These are phyloP conservation scores for Boletales sp. DNA, from an alignment of 768 basidiomycete species.

Conservation along the genomic window DNA sequence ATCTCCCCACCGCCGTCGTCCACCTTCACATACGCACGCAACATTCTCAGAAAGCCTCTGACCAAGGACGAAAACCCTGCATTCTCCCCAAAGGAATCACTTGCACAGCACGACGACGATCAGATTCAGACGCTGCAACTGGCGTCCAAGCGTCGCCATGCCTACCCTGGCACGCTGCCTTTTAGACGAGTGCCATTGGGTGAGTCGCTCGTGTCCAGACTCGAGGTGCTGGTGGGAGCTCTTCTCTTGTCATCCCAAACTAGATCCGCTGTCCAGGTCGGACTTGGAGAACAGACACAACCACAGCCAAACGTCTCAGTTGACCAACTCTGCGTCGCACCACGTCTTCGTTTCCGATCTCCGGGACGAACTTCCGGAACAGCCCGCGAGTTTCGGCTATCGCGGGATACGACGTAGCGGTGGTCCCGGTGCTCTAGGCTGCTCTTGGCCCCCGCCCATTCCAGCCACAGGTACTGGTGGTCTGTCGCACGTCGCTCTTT, in stretches of 20 bases:
- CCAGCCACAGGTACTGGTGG: not conserved
- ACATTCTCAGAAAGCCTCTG: not conserved
- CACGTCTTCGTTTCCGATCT: slow-evolving; percentile 16
- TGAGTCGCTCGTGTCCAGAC: slow-evolving; percentile 14
- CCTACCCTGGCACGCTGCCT: slow-evolving; percentile 3
- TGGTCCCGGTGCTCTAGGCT: slow-evolving; percentile 7
- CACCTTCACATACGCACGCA: slow-evolving; percentile 1
- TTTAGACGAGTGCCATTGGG: slow-evolving; percentile 21
- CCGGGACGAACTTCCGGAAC: slow-evolving; percentile 2
- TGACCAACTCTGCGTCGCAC: slow-evolving; percentile 5
- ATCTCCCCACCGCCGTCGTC: slow-evolving; percentile 15
- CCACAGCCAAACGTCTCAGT: slow-evolving; percentile 1
- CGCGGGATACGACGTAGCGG: slow-evolving; percentile 7
- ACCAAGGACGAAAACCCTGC: slow-evolving; percentile 11
- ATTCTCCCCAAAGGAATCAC: slow-evolving; percentile 18
- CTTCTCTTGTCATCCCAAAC: slow-evolving; percentile 1
- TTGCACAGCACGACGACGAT: slow-evolving; percentile 18
- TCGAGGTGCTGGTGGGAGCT: not conserved
- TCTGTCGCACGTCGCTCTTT: slow-evolving; percentile 2
- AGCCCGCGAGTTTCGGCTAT: slow-evolving; percentile 9
- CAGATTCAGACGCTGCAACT: not conserved
- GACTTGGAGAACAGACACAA: slow-evolving; percentile 16
- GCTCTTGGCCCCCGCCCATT: slow-evolving; percentile 23
- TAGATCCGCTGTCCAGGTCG: slow-evolving; percentile 28
- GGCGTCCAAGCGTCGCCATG: slow-evolving; percentile 21